These are phyloP conservation scores for Cystobasidiaceae sp. DNA, from an alignment of 1,284 basidiomycete species.

Conservation along the genomic window DNA sequence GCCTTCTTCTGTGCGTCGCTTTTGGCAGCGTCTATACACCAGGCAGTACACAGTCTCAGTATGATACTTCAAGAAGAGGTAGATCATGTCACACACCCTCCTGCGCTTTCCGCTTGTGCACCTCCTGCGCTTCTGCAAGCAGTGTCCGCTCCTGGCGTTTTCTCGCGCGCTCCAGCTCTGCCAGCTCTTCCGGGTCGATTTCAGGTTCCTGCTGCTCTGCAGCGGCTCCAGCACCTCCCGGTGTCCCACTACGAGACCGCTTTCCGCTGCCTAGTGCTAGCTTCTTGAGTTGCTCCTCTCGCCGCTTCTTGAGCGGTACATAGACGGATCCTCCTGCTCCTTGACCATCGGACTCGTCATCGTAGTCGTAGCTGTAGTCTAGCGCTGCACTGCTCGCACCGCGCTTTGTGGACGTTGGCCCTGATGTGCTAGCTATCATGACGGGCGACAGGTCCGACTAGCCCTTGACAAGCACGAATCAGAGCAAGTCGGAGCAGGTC, in stretches of 20 bases:
- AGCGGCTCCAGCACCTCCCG: slow-evolving; percentile 50
- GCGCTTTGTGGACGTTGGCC: slow-evolving; percentile 26
- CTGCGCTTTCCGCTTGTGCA: slow-evolving; percentile 69
- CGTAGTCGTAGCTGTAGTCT: slow-evolving; percentile 43
- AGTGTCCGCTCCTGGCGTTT: slow-evolving; percentile 74
- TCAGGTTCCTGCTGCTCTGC: slow-evolving; percentile 56
- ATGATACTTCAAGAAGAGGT: too few species aligned
- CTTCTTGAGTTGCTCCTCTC: slow-evolving; percentile 71
- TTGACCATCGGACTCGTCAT: slow-evolving; percentile 46
- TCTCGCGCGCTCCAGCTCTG: slow-evolving; percentile 65
- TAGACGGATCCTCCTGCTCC: slow-evolving; percentile 66
- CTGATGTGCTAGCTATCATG: neutral
- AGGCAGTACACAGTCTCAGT: too few species aligned
- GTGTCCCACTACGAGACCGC: slow-evolving; percentile 23
- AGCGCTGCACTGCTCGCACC: slow-evolving; percentile 25
- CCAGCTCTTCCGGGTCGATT: slow-evolving; percentile 65
- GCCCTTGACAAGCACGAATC: too few species aligned
- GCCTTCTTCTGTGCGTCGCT: slow-evolving; percentile 72
- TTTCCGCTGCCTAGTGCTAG: slow-evolving; percentile 52
- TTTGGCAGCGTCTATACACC: slow-evolving; percentile 74
- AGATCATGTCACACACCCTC: slow-evolving; percentile 65
- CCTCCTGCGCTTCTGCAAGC: slow-evolving; percentile 84
- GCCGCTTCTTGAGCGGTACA: slow-evolving; percentile 77
- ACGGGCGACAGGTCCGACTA: too few species aligned
- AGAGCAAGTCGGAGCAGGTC: neutral